Evolutionary conservation across 2,329 filamentous ascomycete genomes (phyloP).

Genomic region (Aspergillus eucalypticola): DNA sequence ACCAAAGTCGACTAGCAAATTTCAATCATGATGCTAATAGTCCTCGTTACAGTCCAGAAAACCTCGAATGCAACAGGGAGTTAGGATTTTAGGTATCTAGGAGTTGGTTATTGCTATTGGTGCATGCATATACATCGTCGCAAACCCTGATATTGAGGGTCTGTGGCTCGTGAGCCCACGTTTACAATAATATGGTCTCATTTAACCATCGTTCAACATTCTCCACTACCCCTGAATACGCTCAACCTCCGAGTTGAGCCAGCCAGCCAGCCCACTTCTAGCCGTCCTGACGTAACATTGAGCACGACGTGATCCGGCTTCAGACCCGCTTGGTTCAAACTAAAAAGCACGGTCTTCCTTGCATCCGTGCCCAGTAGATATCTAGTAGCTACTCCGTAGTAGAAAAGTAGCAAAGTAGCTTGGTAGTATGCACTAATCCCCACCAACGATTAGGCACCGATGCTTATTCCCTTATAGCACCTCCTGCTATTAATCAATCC

Average conservation of each 20-base stretch:
- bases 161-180: neutral
- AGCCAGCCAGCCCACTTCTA: neutral
- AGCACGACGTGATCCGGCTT: neutral
- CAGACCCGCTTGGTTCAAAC: neutral
- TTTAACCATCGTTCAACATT: neutral
- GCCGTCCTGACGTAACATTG: neutral
- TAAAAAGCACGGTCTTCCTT: neutral
- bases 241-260: neutral
- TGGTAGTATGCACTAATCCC: neutral
- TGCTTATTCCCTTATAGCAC: neutral
- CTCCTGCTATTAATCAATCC: neutral
- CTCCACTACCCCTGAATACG: neutral
- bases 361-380: no score
- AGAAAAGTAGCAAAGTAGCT: no score
- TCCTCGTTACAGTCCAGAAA: neutral
- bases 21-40: neutral
- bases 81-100: neutral
- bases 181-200: no score
- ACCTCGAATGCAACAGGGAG: neutral
- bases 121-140: neutral
- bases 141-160: neutral
- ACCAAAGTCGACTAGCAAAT: neutral
- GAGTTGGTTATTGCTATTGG: neutral
- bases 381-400: neutral
- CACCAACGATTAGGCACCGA: constrained; percentile 1